Conservation (phyloP, 2,329 filamentous ascomycete genomes). For the Sporothrix protearum region DNA sequence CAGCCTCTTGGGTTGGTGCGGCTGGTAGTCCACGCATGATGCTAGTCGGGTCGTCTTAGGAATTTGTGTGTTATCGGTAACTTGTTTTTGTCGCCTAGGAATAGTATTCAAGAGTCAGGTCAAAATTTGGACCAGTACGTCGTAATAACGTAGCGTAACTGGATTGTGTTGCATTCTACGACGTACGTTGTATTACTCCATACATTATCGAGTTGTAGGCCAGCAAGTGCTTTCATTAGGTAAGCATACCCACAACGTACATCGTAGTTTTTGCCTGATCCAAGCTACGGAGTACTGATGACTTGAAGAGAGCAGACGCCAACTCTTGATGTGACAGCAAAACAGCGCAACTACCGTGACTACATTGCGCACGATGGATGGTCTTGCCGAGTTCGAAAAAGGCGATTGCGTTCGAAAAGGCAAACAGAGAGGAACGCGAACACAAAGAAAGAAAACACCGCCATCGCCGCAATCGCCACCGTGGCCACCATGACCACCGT, state of each 20-base stretch:
- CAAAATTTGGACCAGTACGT: neutral
- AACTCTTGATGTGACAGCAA: neutral
- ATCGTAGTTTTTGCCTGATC: too few relatives aligned
- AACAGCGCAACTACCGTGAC: neutral
- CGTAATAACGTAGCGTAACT: too few relatives aligned
- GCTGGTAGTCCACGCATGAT: slow-evolving; percentile 5
- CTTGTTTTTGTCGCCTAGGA: neutral
- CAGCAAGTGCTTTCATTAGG: too few relatives aligned
- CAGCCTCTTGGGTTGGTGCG: slow-evolving; percentile 19
- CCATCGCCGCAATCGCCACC: slow-evolving; percentile 34
- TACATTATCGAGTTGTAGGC: too few relatives aligned
- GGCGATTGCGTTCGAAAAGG: slow-evolving; percentile 36
- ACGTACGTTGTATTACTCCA: too few relatives aligned
- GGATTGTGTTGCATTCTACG: too few relatives aligned
- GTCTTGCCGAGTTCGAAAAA: slow-evolving; percentile 40
- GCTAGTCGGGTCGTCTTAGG: neutral
- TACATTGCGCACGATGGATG: slow-evolving; percentile 27
- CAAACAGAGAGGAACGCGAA: slow-evolving; percentile 28
- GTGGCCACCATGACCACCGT: slow-evolving; percentile 25
- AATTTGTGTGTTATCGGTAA: neutral
- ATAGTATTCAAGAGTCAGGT: neutral
- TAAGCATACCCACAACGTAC: too few relatives aligned
- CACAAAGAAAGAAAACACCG: slow-evolving; percentile 31
- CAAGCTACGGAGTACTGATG: neutral
- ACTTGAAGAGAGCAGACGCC: neutral